Evolutionary conservation across 768 basidiomycete species (phyloP).

Genomic region (Leccinum longicurvipes): DNA sequence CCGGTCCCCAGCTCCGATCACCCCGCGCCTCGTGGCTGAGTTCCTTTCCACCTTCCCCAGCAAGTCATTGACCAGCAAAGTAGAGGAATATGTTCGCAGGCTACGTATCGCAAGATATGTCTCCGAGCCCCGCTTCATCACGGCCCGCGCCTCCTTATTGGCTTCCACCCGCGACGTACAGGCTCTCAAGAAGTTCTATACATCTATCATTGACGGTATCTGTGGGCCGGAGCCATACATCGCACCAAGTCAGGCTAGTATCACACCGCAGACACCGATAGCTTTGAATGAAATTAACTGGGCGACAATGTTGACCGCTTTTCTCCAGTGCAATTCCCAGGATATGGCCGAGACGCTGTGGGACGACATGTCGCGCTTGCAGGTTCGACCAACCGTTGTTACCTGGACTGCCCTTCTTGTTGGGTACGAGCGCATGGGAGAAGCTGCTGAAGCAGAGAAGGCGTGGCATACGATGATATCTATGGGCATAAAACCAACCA

Average conservation of each 20-base stretch:
- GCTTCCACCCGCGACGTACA: conserved; percentile 31
- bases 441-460: conserved; percentile 49
- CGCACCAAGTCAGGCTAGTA: conserved; percentile 38
- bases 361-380: conserved; percentile 57
- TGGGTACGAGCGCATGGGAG: conserved; percentile 51
- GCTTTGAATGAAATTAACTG: conserved; percentile 57
- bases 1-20: conserved; percentile 36
- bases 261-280: conserved; percentile 41
- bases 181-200: conserved; percentile 48
- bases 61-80: conserved; percentile 38
- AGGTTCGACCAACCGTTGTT: conserved; percentile 48
- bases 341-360: conserved; percentile 64
- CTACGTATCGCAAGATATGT: conserved; percentile 53
- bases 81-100: conserved; percentile 43
- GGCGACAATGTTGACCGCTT: conserved; percentile 63
- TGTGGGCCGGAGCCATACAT: conserved; percentile 52
- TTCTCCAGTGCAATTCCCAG: conserved; percentile 51
- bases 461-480: conserved; percentile 64
- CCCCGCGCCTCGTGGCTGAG: conserved; percentile 31
- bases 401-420: conserved; percentile 75
- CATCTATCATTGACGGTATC: conserved; percentile 48
- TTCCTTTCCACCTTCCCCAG: conserved; percentile 41
- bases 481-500: conserved; percentile 56
- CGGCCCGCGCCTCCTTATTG: conserved; percentile 49
- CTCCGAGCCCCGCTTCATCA: conserved; percentile 45